These are phyloP conservation scores for Mycothermus thermophilus DNA, from an alignment of 495 filamentous ascomycete genomes.

Conservation along the genomic window DNA sequence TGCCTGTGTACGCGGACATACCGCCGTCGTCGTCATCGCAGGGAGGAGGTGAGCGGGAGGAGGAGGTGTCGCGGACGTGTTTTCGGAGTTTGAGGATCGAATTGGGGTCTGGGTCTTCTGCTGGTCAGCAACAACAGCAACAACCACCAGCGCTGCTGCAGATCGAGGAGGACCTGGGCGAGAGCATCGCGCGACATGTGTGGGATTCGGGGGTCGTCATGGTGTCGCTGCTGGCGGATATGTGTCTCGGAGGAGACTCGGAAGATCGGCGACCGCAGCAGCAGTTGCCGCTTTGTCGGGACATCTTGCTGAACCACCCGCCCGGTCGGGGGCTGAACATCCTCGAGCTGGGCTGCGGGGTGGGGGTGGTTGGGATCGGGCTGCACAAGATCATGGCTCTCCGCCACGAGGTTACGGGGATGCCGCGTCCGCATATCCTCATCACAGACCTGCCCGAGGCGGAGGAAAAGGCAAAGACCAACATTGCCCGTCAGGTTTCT, in stretches of 20 bases:
- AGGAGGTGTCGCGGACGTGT: constrained; percentile 19
- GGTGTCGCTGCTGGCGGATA: constrained; percentile 23
- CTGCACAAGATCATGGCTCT: constrained; percentile 45
- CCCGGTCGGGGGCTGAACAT: constrained; percentile 32
- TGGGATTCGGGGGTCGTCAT: constrained; percentile 51
- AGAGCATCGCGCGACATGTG: constrained; percentile 88
- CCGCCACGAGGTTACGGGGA: not conserved
- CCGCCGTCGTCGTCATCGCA: too few relatives aligned
- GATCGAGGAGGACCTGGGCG: constrained; percentile 83
- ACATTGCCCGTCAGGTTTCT: constrained; percentile 22
- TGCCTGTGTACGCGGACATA: constrained; percentile 27
- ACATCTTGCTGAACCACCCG: constrained; percentile 5
- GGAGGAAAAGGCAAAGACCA: constrained; percentile 34
- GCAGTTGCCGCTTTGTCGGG: constrained; percentile 6
- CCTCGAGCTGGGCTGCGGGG: constrained; percentile 72
- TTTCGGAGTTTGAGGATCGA: constrained; percentile 24
- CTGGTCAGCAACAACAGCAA: too few relatives aligned
- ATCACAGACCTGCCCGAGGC: constrained; percentile 80
- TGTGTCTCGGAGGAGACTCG: constrained; percentile 13
- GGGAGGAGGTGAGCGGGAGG: not conserved
- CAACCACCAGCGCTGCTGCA: too few relatives aligned
- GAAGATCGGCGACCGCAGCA: not conserved
- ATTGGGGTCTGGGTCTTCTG: constrained; percentile 3
- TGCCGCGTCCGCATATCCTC: constrained; percentile 36
- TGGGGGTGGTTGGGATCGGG: constrained; percentile 70